A percentile compares a stretch with the other conserved stretches of the same genome.
Conservation (phyloP, 495 filamentous ascomycete genomes). For the Copromyces sp. region DNA sequence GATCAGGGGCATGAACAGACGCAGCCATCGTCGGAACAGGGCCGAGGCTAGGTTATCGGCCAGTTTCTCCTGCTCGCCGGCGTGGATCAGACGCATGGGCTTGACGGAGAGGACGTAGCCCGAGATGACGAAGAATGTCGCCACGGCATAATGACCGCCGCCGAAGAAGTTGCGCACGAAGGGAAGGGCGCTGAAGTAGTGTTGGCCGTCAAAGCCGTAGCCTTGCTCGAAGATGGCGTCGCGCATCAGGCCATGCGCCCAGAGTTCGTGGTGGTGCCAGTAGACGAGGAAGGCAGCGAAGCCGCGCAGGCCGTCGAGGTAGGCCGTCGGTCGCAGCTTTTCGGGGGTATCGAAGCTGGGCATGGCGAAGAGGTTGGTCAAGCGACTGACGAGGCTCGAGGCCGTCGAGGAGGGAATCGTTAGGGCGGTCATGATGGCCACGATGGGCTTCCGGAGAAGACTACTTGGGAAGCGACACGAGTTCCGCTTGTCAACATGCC, state of each 20-base stretch:
- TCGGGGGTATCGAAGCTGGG: background rate
- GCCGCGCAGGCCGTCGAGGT: constrained; percentile 38
- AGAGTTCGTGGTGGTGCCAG: constrained; percentile 37
- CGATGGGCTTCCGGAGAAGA: background rate
- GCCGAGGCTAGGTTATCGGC: constrained; percentile 23
- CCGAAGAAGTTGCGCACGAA: constrained; percentile 29
- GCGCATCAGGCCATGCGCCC: constrained; percentile 21
- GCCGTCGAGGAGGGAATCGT: background rate
- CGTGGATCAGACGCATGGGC: constrained; percentile 39
- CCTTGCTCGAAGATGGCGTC: constrained; percentile 21
- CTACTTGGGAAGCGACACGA: background rate
- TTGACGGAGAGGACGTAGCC: constrained; percentile 43
- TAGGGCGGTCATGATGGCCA: background rate
- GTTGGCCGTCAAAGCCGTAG: constrained; percentile 23
- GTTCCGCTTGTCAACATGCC: background rate
- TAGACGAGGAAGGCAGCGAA: constrained; percentile 40
- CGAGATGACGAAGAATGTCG: constrained; percentile 40
- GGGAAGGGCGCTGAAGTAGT: constrained; percentile 33
- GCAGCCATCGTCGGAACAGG: constrained; percentile 26
- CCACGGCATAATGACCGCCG: constrained; percentile 45
- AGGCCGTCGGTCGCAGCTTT: constrained; percentile 28
- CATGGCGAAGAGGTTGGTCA: background rate
- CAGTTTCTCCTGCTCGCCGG: constrained; percentile 30
- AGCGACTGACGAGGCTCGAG: background rate
- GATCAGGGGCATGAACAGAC: constrained; percentile 28